Percentiles rank a stretch among this genome's conserved stretches.
These are phyloP conservation scores for Camelina sativa DNA, from an alignment of 345 rosid species.

Conservation along the genomic window DNA sequence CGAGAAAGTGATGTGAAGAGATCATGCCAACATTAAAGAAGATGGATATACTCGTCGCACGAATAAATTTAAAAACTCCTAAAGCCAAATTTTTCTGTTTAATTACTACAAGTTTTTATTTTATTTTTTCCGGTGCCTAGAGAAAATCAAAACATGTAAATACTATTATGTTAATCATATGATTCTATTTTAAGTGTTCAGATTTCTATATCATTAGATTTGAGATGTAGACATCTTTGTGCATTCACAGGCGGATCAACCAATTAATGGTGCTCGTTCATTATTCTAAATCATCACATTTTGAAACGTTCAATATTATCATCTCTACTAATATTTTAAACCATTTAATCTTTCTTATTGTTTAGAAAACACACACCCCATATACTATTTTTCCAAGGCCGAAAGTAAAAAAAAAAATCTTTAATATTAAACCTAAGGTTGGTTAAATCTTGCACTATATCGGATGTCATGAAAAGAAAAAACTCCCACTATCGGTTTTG, in stretches of 20 bases:
- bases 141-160: constrained; percentile 24
- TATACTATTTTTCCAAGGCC: constrained; percentile 23
- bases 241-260: constrained; percentile 43
- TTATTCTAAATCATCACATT: constrained; percentile 38
- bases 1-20: constrained; percentile 44
- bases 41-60: constrained; percentile 45
- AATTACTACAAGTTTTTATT: not conserved
- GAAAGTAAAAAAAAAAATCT: constrained; percentile 16
- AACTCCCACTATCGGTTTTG: constrained; percentile 18
- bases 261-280: constrained; percentile 18
- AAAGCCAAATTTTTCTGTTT: constrained; percentile 33
- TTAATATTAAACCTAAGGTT: not conserved
- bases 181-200: constrained; percentile 19
- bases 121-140: not conserved
- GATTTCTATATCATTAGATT: constrained; percentile 26
- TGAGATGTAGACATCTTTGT: constrained; percentile 39
- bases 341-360: not conserved
- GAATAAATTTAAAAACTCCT: constrained; percentile 35
- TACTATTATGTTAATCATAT: constrained; percentile 30
- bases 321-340: not conserved
- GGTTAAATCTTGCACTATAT: constrained; percentile 13
- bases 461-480: not conserved
- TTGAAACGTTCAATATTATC: constrained; percentile 42
- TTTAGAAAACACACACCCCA: not conserved
- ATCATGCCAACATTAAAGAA: constrained; percentile 45